Conservation (phyloP, 2,329 filamentous ascomycete genomes). For the Pseudocercospora fuligena region DNA sequence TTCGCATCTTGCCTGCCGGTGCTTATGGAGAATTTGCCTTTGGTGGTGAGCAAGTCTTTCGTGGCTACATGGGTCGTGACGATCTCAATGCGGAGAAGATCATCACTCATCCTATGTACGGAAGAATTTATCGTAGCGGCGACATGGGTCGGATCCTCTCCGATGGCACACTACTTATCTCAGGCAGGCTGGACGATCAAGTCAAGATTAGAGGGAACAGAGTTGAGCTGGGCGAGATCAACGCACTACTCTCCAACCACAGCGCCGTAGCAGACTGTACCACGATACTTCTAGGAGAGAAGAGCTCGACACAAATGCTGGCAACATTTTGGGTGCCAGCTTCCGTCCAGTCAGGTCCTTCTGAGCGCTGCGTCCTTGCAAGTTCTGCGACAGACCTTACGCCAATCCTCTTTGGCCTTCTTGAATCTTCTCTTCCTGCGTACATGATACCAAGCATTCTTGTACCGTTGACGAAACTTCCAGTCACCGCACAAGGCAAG, state of each 20-base stretch:
- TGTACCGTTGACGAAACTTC: constrained; percentile 71
- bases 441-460: constrained; percentile 83
- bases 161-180: constrained; percentile 75
- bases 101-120: constrained; percentile 68
- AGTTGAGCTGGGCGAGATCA: constrained; percentile 79
- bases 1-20: constrained; percentile 67
- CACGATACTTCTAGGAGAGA: constrained; percentile 61
- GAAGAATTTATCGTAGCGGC: constrained; percentile 79
- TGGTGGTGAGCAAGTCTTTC: constrained; percentile 77
- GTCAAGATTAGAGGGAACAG: constrained; percentile 81
- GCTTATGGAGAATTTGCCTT: constrained; percentile 84
- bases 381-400: constrained; percentile 13
- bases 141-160: constrained; percentile 80
- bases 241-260: constrained; percentile 62
- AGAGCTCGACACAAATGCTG: constrained; percentile 57
- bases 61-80: constrained; percentile 72
- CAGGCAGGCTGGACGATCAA: constrained; percentile 77
- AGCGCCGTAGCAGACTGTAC: constrained; percentile 63
- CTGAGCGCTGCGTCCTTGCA: constrained; percentile 2
- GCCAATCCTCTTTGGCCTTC: constrained; percentile 56
- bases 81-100: constrained; percentile 69
- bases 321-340: constrained; percentile 71
- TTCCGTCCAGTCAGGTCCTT: not conserved
- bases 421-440: constrained; percentile 63
- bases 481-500: constrained; percentile 76